Conservation (phyloP, 139 green algal species). For the Ostreobium quekettii region DNA sequence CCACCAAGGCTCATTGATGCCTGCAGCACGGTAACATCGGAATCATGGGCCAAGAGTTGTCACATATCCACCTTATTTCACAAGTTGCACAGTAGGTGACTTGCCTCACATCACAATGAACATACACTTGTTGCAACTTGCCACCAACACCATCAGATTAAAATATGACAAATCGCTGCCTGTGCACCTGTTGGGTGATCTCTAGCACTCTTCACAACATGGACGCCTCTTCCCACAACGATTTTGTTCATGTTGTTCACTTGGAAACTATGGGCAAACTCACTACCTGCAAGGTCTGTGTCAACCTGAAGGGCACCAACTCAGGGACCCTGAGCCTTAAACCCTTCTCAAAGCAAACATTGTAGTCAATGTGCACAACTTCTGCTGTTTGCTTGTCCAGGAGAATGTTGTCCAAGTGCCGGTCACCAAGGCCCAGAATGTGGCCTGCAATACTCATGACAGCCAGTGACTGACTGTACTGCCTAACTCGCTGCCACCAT, state of each 20-base stretch:
- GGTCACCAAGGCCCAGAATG: slow-evolving; percentile 80
- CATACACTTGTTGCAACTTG: too few relatives aligned
- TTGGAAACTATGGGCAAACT: too few relatives aligned
- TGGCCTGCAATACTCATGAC: slow-evolving; percentile 70
- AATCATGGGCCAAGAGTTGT: too few relatives aligned
- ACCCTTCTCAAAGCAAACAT: slow-evolving; percentile 60
- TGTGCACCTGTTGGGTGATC: too few relatives aligned
- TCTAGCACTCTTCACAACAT: too few relatives aligned
- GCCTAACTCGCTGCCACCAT: slow-evolving; percentile 40
- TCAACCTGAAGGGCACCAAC: slow-evolving; percentile 86
- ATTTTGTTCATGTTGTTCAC: too few relatives aligned
- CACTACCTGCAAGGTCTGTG: slow-evolving; percentile 39
- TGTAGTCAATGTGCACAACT: slow-evolving; percentile 59
- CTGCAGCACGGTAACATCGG: slow-evolving; percentile 1
- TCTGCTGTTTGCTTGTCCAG: slow-evolving; percentile 41
- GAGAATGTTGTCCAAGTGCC: slow-evolving; percentile 88
- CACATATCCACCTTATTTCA: too few relatives aligned
- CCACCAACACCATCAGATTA: too few relatives aligned
- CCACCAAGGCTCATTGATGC: slow-evolving; percentile 3
- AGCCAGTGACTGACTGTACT: slow-evolving; percentile 12
- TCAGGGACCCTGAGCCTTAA: slow-evolving; percentile 67
- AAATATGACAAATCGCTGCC: too few relatives aligned
- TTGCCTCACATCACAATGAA: too few relatives aligned
- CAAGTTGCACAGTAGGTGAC: too few relatives aligned
- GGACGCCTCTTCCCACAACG: too few relatives aligned